Evolutionary conservation across 2,329 filamentous ascomycete genomes (phyloP).

Genomic region (Fusarium sp.): DNA sequence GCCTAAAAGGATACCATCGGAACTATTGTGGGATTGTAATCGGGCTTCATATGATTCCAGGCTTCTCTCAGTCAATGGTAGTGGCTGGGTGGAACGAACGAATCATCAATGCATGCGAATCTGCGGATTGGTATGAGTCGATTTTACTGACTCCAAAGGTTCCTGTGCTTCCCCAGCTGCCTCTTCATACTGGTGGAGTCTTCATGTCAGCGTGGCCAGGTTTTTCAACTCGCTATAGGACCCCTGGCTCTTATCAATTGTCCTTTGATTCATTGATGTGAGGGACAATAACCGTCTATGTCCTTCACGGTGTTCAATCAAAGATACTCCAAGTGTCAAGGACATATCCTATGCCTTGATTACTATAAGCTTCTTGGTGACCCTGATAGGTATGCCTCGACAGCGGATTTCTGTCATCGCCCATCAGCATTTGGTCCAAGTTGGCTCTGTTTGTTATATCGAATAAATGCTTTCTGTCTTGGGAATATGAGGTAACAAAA

Average conservation of each 20-base stretch:
- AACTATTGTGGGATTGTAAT: not conserved
- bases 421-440: not conserved
- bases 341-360: not conserved
- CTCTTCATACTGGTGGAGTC: slow-evolving; percentile 23
- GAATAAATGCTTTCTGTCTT: not conserved
- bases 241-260: slow-evolving; percentile 23
- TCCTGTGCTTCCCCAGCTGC: not conserved
- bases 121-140: not conserved
- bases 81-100: not conserved
- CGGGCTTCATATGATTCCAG: not conserved
- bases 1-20: not conserved
- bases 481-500: not conserved
- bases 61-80: no score
- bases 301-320: not conserved
- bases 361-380: not conserved
- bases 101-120: not conserved
- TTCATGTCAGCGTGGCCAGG: slow-evolving; percentile 37
- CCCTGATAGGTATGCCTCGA: not conserved
- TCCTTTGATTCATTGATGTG: not conserved
- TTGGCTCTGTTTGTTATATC: not conserved
- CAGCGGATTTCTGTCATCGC: not conserved
- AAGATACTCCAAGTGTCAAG: not conserved
- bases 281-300: not conserved
- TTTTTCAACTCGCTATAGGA: slow-evolving; percentile 28
- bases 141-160: not conserved